A percentile compares a stretch with the other conserved stretches of the same genome.
Evolutionary conservation across 768 basidiomycete genomes (phyloP).

Genomic region (Megacollybia marginata): DNA sequence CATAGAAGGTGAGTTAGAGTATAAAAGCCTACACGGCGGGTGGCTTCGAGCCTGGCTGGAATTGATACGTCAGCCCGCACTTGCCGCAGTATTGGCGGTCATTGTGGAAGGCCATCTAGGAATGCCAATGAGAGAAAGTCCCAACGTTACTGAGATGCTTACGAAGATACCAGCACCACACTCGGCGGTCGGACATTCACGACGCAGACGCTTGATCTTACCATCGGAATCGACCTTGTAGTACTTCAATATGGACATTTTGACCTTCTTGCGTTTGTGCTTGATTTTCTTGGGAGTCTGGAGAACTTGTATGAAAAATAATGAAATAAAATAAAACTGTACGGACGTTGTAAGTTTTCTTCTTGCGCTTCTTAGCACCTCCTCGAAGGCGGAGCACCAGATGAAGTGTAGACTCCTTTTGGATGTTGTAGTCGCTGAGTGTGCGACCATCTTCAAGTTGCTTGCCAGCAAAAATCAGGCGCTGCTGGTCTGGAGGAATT

Average conservation of each 20-base stretch:
- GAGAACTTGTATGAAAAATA: conserved; percentile 3
- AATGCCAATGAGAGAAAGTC: conserved; percentile 14
- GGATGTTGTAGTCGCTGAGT: conserved; percentile 93
- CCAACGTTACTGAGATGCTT: conserved; percentile 19
- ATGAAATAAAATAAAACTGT: neutral
- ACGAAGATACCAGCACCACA: conserved; percentile 85
- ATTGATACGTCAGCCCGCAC: conserved; percentile 83
- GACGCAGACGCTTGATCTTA: conserved; percentile 98
- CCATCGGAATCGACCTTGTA: conserved; percentile 99
- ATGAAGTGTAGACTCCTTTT: conserved; percentile 99
- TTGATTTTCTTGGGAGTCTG: conserved; percentile 99
- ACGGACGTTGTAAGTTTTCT: conserved; percentile 95
- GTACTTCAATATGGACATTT: conserved; percentile 99
- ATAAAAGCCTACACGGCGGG: conserved; percentile 46
- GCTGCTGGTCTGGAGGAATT: conserved; percentile 92
- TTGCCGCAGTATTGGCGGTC: conserved; percentile 98
- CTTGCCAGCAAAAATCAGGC: conserved; percentile 98
- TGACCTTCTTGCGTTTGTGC: conserved; percentile 99
- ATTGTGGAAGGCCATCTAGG: conserved; percentile 96
- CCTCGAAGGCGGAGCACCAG: conserved; percentile 96
- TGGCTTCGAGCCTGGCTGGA: conserved; percentile 74
- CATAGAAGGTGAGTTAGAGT: neutral
- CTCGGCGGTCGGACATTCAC: conserved; percentile 85
- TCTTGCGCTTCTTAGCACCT: conserved; percentile 99
- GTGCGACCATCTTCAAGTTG: conserved; percentile 99